These are phyloP conservation scores for Suillus americanus DNA, from an alignment of 768 basidiomycete genomes.

Conservation along the genomic window DNA sequence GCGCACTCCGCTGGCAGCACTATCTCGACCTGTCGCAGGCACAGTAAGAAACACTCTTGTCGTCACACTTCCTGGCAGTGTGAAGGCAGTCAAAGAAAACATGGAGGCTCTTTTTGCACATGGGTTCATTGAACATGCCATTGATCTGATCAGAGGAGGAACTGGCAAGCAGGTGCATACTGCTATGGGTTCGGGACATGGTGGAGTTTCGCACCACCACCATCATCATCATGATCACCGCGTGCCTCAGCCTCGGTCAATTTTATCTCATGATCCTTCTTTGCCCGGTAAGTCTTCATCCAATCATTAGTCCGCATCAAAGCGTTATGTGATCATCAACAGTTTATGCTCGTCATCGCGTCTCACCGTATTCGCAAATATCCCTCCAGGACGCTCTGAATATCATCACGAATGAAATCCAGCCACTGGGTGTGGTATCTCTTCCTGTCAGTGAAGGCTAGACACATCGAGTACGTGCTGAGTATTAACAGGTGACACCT, in stretches of 20 bases:
- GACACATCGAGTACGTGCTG: not conserved
- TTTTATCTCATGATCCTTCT: slow-evolving; percentile 68
- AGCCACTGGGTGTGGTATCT: slow-evolving; percentile 38
- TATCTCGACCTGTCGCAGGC: slow-evolving; percentile 83
- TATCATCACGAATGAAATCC: slow-evolving; percentile 50
- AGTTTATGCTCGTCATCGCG: slow-evolving; percentile 72
- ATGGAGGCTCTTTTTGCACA: slow-evolving; percentile 57
- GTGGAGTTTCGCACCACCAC: slow-evolving; percentile 30
- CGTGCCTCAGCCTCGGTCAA: slow-evolving; percentile 54
- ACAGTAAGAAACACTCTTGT: slow-evolving; percentile 65
- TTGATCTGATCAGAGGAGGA: slow-evolving; percentile 72
- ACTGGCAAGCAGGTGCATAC: slow-evolving; percentile 60
- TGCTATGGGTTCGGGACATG: slow-evolving; percentile 37
- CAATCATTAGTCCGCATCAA: not conserved
- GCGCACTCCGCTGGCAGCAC: slow-evolving; percentile 76
- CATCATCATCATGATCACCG: slow-evolving; percentile 43
- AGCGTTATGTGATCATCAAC: not conserved
- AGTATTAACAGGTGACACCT: slow-evolving; percentile 50
- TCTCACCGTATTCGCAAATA: slow-evolving; percentile 76
- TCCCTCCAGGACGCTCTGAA: slow-evolving; percentile 64
- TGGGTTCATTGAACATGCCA: slow-evolving; percentile 65
- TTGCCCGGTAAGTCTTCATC: slow-evolving; percentile 51
- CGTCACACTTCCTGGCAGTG: slow-evolving; percentile 81
- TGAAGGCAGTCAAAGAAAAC: slow-evolving; percentile 83
- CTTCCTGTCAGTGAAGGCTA: slow-evolving; percentile 41